Base-by-base conservation (phyloP, 2,329 filamentous ascomycete species). In the Fusarium palustre region DNA sequence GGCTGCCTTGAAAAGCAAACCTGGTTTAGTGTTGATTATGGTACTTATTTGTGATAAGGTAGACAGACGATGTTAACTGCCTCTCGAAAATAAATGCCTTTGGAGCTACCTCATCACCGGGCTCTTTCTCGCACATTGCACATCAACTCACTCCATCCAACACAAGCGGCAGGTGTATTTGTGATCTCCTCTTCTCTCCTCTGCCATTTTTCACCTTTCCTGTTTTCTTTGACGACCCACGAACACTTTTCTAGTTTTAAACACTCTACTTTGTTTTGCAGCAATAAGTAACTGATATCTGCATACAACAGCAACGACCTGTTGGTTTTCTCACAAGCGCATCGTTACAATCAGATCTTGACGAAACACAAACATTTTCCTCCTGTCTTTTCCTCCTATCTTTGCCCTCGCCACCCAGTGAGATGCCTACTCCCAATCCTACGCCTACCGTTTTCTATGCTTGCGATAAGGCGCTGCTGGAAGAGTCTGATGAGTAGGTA, bases 381-480 rank as follows among this genome's bases (percentile, higher is more conserved):
- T 8, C 33, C 25, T n/a, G 7, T 45, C 2, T 24, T 25, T 22
- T 57, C 10, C 15, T 8, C 24, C 11, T 33, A n/a, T 54, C 16
- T 20, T 30, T 31, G 25, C 13, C 20, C 33, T 33, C 22, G 12
- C 16, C 46, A 30, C 15, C 8, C 41, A 34, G 5, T 13, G 45
- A 50, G 12, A 76, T 74, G 73, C n/a, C 74, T n/a, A 10, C 41
- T 39, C 1, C 41, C 28, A 39, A 43, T n/a, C 42, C 42, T 11
- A 15, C 22, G 0, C 20, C 52, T 2, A 72, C 73, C 20, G 64
- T 75, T 5, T 73, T 76, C 56, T 57, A 68, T 28, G 72, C 69
- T 54, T 70, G 69, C 50, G 59, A 75, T 39, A 68, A 62, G 16
- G 34, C 56, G 2, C 41, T 52, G 11, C 41, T 58, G 11, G 66